A percentile compares a stretch with the other conserved stretches of the same genome.
Conservation (phyloP, 768 basidiomycete genomes). For the Leccinum longicurvipes region DNA sequence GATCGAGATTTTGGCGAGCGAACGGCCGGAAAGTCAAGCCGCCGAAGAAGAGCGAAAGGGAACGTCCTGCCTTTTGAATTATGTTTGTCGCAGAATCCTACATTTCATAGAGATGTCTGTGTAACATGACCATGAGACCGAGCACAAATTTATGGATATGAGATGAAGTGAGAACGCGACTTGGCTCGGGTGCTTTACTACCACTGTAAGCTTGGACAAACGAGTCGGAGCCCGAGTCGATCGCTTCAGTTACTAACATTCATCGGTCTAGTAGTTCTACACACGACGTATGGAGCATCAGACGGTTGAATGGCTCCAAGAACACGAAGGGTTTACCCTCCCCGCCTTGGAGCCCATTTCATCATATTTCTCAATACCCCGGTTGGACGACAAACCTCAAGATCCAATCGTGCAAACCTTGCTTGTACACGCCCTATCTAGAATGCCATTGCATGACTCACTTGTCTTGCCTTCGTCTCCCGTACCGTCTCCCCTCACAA, state of each 20-base stretch:
- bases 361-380: constrained; percentile 59
- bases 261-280: background rate
- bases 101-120: constrained; percentile 27
- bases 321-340: constrained; percentile 18
- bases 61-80: constrained; percentile 21
- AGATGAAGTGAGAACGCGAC: background rate
- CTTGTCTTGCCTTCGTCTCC: background rate
- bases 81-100: constrained; percentile 26
- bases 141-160: background rate
- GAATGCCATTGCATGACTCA: background rate
- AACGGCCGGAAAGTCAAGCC: constrained; percentile 1
- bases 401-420: constrained; percentile 71
- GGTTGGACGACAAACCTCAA: constrained; percentile 68
- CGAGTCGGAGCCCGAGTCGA: too few relatives aligned
- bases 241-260: too few relatives aligned
- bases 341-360: constrained; percentile 37
- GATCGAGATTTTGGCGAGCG: constrained; percentile 63
- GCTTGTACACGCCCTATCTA: constrained; percentile 19
- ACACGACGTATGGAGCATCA: constrained; percentile 1
- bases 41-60: constrained; percentile 9
- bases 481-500: background rate
- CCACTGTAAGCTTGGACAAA: background rate
- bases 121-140: background rate
- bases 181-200: too few relatives aligned
- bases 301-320: constrained; percentile 11